Evolutionary conservation across 176 grass and related monocot genomes (phyloP).

Genomic region (Musa beccarii): DNA sequence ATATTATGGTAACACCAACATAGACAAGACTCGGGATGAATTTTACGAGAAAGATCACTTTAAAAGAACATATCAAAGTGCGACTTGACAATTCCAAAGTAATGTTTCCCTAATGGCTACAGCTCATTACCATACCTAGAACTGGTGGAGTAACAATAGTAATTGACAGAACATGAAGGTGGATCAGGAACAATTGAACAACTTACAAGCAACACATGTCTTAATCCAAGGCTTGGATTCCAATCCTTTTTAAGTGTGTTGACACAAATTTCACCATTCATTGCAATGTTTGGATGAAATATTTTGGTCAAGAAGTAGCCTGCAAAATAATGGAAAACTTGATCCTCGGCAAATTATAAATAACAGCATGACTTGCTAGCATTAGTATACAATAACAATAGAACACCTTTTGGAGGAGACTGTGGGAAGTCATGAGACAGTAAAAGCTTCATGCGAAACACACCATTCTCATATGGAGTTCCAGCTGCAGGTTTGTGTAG

Average conservation of each 20-base stretch:
- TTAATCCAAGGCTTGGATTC: slow-evolving; percentile 79
- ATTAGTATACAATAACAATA: slow-evolving; percentile 10
- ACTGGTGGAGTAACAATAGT: background rate
- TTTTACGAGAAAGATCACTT: background rate
- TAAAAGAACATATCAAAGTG: background rate
- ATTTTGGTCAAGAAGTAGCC: slow-evolving; percentile 93
- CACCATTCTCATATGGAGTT: slow-evolving; percentile 90
- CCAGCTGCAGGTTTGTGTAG: slow-evolving; percentile 37
- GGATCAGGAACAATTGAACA: background rate
- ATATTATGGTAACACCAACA: background rate
- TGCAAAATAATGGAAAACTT: slow-evolving; percentile 21
- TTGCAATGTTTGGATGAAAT: slow-evolving; percentile 95
- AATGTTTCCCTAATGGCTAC: too few species aligned
- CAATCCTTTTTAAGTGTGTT: slow-evolving; percentile 93
- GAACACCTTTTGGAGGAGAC: slow-evolving; percentile 74
- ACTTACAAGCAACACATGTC: slow-evolving; percentile 82
- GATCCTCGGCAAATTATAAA: background rate
- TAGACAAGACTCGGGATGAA: background rate
- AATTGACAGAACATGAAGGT: background rate
- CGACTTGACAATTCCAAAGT: too few species aligned
- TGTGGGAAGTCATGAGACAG: slow-evolving; percentile 76
- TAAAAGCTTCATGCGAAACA: slow-evolving; percentile 91
- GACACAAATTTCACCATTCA: slow-evolving; percentile 87
- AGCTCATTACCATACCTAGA: too few species aligned
- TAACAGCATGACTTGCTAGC: slow-evolving; percentile 1